A percentile compares a stretch with the other conserved stretches of the same genome.
These are phyloP conservation scores for Moesziomyces parantarcticus DNA, from an alignment of 1,284 basidiomycete species.

Conservation along the genomic window DNA sequence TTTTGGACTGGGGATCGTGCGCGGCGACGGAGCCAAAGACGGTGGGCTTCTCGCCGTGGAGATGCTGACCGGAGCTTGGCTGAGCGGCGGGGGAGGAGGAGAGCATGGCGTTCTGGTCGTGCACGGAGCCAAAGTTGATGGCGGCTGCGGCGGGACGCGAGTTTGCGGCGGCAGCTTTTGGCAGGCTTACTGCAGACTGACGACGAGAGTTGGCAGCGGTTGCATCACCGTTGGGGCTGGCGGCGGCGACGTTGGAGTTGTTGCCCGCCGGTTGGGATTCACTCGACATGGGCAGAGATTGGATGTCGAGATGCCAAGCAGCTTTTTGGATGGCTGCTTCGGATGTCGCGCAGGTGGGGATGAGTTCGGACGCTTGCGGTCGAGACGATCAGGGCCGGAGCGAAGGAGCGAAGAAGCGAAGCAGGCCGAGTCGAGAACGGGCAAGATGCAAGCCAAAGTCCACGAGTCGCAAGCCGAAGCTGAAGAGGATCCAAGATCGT, in stretches of 20 bases:
- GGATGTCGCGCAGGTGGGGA: conserved; percentile 11
- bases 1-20: conserved; percentile 55
- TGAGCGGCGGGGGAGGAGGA: conserved; percentile 69
- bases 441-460: conserved; percentile 3
- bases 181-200: conserved; percentile 62
- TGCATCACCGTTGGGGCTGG: conserved; percentile 48
- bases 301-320: conserved; percentile 43
- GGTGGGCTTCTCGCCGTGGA: conserved; percentile 65
- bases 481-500: conserved; percentile 3
- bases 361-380: conserved; percentile 3
- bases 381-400: conserved; percentile 1
- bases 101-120: conserved; percentile 67
- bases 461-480: conserved; percentile 15
- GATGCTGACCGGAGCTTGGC: conserved; percentile 62
- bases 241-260: conserved; percentile 39
- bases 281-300: conserved; percentile 51
- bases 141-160: conserved; percentile 46
- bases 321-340: conserved; percentile 23
- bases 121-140: conserved; percentile 69
- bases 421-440: conserved; percentile 1
- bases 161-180: conserved; percentile 51
- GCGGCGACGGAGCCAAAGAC: conserved; percentile 67
- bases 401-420: too few species aligned
- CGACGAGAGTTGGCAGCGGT: conserved; percentile 35
- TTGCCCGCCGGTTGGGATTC: conserved; percentile 44